Conservation (phyloP, 805 yeast species). For the Schwanniomyces pseudopolymorphus region DNA sequence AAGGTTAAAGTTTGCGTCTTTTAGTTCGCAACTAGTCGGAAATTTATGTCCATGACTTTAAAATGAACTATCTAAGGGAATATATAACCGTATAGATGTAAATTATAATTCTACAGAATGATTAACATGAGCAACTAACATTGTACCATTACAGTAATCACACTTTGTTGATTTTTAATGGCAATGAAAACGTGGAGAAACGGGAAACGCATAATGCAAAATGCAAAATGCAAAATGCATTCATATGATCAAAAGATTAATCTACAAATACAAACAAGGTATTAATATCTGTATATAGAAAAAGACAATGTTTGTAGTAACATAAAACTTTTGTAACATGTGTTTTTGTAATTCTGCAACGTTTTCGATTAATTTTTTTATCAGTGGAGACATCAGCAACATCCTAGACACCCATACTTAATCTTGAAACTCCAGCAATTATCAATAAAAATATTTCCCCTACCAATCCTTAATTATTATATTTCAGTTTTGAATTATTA, state of each 20-base stretch:
- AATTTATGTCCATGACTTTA: too few relatives aligned
- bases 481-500: neutral
- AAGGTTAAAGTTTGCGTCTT: too few relatives aligned
- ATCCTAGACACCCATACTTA: slow-evolving; percentile 1
- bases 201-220: neutral
- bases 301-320: too few relatives aligned
- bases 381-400: neutral
- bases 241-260: too few relatives aligned
- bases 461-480: neutral
- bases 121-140: too few relatives aligned
- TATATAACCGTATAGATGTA: too few relatives aligned
- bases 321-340: neutral
- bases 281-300: neutral
- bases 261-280: too few relatives aligned
- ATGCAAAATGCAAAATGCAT: too few relatives aligned
- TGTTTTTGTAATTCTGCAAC: neutral
- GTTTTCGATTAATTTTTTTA: neutral
- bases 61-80: too few relatives aligned
- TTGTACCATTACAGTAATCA: too few relatives aligned
- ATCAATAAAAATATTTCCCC: neutral
- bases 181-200: neutral
- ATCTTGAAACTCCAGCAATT: slow-evolving; percentile 2
- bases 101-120: too few relatives aligned
- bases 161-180: neutral
- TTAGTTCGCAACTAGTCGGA: too few relatives aligned